phyloP scores from a whole-genome alignment of 2,329 filamentous ascomycete species.

The Furcasterigmium furcatum region DNA sequence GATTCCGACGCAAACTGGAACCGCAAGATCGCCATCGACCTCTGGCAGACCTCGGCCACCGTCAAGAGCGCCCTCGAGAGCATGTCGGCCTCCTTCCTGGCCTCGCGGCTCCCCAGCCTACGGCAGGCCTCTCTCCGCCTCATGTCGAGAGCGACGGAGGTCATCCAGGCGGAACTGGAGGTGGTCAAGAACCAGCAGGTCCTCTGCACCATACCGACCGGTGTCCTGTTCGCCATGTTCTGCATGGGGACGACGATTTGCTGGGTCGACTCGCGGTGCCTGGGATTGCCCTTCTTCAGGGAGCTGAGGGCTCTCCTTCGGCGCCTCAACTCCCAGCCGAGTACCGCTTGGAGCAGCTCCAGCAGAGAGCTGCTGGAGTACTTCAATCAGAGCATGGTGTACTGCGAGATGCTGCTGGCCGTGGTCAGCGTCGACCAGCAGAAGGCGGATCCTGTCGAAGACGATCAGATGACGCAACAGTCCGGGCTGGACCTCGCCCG shows the following conservation, averaged over 20 bases:
- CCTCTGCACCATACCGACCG: conserved; percentile 22
- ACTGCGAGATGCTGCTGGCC: conserved; percentile 34
- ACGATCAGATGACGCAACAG: conserved; percentile 20
- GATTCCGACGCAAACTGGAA: conserved; percentile 35
- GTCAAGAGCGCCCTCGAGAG: conserved; percentile 35
- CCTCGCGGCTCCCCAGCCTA: conserved; percentile 29
- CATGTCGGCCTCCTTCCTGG: conserved; percentile 35
- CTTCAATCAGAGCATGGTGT: conserved; percentile 34
- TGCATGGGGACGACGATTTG: conserved; percentile 36
- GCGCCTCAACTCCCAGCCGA: conserved; percentile 17
- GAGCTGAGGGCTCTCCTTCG: conserved; percentile 21
- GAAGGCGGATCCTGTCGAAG: neutral
- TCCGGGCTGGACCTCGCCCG: conserved; percentile 12
- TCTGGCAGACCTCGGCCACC: conserved; percentile 30
- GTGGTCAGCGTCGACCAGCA: conserved; percentile 20
- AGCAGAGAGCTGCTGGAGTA: conserved; percentile 27
- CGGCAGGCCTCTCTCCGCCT: conserved; percentile 26
- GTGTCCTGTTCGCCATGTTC: conserved; percentile 31
- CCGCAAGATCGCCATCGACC: conserved; percentile 29
- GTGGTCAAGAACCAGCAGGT: conserved; percentile 15
- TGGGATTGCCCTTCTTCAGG: conserved; percentile 28
- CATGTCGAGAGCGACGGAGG: conserved; percentile 27
- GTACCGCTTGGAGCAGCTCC: conserved; percentile 6
- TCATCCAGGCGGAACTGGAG: conserved; percentile 29
- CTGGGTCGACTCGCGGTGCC: conserved; percentile 31